Evolutionary conservation across 768 basidiomycete genomes (phyloP), one percentile per base, ranked within the genome.

Genomic region (Pleurotus giganteus): DNA sequence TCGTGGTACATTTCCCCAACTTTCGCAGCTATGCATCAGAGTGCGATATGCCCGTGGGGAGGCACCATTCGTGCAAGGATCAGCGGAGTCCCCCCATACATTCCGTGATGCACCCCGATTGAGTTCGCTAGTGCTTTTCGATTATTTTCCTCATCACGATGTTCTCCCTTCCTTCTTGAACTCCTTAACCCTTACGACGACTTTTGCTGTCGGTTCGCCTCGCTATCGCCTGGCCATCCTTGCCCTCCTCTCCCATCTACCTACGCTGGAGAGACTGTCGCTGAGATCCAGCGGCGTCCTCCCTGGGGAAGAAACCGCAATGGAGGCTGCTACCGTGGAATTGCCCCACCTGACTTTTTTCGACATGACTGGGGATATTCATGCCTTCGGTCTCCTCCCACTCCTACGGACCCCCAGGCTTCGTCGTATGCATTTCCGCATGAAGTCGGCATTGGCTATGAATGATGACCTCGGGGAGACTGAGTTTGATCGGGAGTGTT

Each of bases 71-170:
- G 49, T 21, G 15, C 15, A 34, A 15, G 32, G 15, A 13, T 34
- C 31, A 17, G 39, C n/a, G 60, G 57, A 66, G 53, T 53, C 75
- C 61, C 64, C 60, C 36, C 56, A 62, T 42, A 62, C 70, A 6
- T 66, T 76, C 44, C 39, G 55, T 13, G 55, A 71, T 31, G 70
- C 74, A 9, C 72, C 74, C 15, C 64, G 60, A 41, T 61, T 81
- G 44, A 61, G 60, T 52, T 63, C 61, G 13, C 61, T 77, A 51
- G 54, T 62, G 41, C 66, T 78, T 36, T 71, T 71, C 44, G 68
- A 72, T 59, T 60, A 68, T 52, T 54, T 75, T 34, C 74, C 78
- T 5, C 60, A 62, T 46, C 62, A 54, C 15, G 66, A 69, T 56
- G 63, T 60, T 49, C 54, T 76, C 53, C 70, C 73, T 24, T 51